Evolutionary conservation across 768 basidiomycete genomes (phyloP).

Genomic region (Suillus plorans): DNA sequence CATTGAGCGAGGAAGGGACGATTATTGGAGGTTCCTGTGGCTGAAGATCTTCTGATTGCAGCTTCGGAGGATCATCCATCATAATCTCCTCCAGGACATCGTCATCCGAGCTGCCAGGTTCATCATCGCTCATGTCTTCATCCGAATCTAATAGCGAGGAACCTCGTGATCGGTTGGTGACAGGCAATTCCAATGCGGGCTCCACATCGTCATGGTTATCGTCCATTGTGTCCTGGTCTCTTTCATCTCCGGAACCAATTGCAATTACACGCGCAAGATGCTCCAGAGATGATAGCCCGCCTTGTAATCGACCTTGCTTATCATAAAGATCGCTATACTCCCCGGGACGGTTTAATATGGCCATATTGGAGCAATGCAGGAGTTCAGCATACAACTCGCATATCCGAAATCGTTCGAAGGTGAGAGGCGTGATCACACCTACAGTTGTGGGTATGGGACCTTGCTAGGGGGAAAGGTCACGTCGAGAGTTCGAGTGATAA

Average conservation of each 20-base stretch:
- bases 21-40: slow-evolving; percentile 33
- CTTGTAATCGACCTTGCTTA: slow-evolving; percentile 77
- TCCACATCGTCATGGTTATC: slow-evolving; percentile 57
- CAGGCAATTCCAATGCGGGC: slow-evolving; percentile 66
- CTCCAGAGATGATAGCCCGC: slow-evolving; percentile 84
- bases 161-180: slow-evolving; percentile 51
- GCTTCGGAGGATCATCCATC: slow-evolving; percentile 57
- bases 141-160: slow-evolving; percentile 65
- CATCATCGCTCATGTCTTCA: slow-evolving; percentile 74
- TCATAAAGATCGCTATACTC: slow-evolving; percentile 77
- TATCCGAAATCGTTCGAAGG: slow-evolving; percentile 93
- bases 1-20: slow-evolving; percentile 28
- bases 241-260: slow-evolving; percentile 54
- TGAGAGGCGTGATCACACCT: slow-evolving; percentile 76
- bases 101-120: slow-evolving; percentile 74
- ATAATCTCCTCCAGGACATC: slow-evolving; percentile 82
- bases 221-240: slow-evolving; percentile 56
- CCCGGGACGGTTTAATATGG: slow-evolving; percentile 79
- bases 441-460: slow-evolving; percentile 71
- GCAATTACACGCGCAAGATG: slow-evolving; percentile 84
- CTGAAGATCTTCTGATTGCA: slow-evolving; percentile 32
- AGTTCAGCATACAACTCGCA: slow-evolving; percentile 97
- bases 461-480: slow-evolving; percentile 41
- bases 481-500: slow-evolving; percentile 9
- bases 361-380: slow-evolving; percentile 98